Evolutionary conservation across 306 rosid genomes (phyloP), one percentile per base, ranked within the genome.

Genomic region (Pueraria montana): DNA sequence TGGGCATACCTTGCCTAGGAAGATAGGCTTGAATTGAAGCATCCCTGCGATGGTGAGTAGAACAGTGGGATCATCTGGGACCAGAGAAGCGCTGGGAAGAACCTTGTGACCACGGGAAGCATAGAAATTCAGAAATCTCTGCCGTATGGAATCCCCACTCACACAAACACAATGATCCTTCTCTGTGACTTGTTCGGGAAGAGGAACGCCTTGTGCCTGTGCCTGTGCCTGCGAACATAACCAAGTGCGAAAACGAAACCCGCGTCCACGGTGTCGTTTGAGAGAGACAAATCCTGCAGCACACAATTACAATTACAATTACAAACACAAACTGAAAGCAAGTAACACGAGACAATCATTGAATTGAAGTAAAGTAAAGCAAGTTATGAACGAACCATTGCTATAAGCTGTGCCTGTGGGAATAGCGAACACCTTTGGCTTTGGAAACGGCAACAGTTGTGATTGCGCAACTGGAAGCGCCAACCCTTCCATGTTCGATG

Each of bases 11-110:
- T 91, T 94, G 53, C 97, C 99, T 6, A 96, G 94, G 83, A 96
- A 96, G 77, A 91, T 89, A 56, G 96, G 98, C 79, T 96, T 96
- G 85, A 93, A 96, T 81, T 96, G 98, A 88, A 96, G 97, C 99
- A 96, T 96, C 43, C 99, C 97, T 36, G 98, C 99, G 67, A 96
- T 93, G n/a, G 98, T 96, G 74, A 96, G 88, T 20, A 92, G 89
- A 84, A 93, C 99, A 0, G 99, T 92, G 61, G 99, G 97, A 70
- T 92, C 97, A 83, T 96, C 97, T 11, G 99, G 97, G 61, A 96
- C 94, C 50, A 96, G 89, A 87, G 99, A 96, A 50, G 98, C 74
- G 84, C 99, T 92, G 30, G 97, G 97, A 87, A 96, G 97, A 72
- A 93, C 79, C 80, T 89, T 89, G 89, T 93, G 98, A 74, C 90